Evolutionary conservation across 331 rosid species (phyloP).

Genomic region (Pyracantha coccinea): DNA sequence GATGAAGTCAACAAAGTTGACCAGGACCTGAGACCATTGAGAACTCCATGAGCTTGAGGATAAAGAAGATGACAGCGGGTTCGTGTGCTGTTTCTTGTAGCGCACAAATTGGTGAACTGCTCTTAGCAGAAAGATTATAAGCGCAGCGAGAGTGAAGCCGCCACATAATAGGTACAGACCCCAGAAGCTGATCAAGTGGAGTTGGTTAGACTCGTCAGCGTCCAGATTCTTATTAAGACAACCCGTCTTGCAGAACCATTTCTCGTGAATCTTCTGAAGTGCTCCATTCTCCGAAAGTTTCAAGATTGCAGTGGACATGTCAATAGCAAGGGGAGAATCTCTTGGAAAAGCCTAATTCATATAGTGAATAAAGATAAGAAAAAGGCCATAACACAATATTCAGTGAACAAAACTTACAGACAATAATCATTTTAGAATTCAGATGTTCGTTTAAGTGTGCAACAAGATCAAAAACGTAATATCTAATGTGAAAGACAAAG

Average conservation of each 20-base stretch:
- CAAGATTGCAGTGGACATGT: conserved; percentile 85
- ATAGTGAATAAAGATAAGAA: conserved; percentile 5
- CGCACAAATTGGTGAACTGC: conserved; percentile 44
- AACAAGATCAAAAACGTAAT: not conserved
- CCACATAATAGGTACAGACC: conserved; percentile 69
- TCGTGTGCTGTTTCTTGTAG: conserved; percentile 40
- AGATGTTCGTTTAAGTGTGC: no score
- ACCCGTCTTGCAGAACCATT: conserved; percentile 73
- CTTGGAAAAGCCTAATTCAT: conserved; percentile 65
- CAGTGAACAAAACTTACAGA: not conserved
- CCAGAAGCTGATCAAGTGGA: conserved; percentile 76
- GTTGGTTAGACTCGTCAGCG: conserved; percentile 43
- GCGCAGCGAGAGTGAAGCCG: conserved; percentile 27
- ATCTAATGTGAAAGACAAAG: conserved; percentile 15
- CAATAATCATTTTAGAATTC: not conserved
- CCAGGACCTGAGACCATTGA: conserved; percentile 42
- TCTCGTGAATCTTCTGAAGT: conserved; percentile 58
- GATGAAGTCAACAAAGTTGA: conserved; percentile 55
- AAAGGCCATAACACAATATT: conserved; percentile 1
- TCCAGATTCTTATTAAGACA: conserved; percentile 50
- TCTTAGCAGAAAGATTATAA: conserved; percentile 46
- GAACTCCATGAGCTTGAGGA: conserved; percentile 23
- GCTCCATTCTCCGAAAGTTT: conserved; percentile 75
- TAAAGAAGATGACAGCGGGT: conserved; percentile 12
- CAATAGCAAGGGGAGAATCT: conserved; percentile 81